Base-by-base conservation (phyloP, 2,329 filamentous ascomycete genomes). In the Neophaeococcomyces aloes region DNA sequence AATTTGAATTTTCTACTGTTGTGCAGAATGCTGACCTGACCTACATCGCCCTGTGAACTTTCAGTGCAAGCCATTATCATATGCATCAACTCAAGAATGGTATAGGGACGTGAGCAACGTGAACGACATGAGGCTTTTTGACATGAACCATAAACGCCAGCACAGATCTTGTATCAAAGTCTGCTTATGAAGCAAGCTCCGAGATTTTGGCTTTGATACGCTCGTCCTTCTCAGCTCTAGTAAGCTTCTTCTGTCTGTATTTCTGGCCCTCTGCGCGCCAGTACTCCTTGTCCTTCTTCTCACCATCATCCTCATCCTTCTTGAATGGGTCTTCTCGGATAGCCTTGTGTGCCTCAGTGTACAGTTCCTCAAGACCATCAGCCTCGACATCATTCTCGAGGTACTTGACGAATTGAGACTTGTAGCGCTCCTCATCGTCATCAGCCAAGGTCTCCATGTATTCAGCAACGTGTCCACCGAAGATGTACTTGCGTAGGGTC, bases 391-490 rank as follows among this genome's bases (percentile, higher is more conserved):
- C 91, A 65, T 94, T 86, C 56, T 98, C 89, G 59, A 94, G 83
- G 79, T 98, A 98, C 73, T 91, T 83, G 69, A 81, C 76, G 83
- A 98, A 98, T 78, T 98, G 91, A 61, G 79, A 81, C 79, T 89
- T 89, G 86, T 86, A 98, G 67, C 91, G 88, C 81, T 98, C 91
- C 84, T 98, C 91, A 66, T 98, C 91, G 67, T 98, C 91, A 63
- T 98, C 91, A 72, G 91, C 91, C 56, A 98, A 85, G 48, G 83
- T 91, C 83, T 98, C 91, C 91, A 98, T 98, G 82, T 98, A 98
- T 81, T 98, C 91, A 59, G 89, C 88, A 56, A 98, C 86, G 80
- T 98, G 91, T 52, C 91, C 89, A 65, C 78, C 91, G 71, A 86
- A 89, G 78, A 98, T 98, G 83, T 98, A 98, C 78, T 88, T 94